These are phyloP conservation scores for Microstegium vimineum DNA, from an alignment of 176 grass and related monocot species.

Conservation along the genomic window DNA sequence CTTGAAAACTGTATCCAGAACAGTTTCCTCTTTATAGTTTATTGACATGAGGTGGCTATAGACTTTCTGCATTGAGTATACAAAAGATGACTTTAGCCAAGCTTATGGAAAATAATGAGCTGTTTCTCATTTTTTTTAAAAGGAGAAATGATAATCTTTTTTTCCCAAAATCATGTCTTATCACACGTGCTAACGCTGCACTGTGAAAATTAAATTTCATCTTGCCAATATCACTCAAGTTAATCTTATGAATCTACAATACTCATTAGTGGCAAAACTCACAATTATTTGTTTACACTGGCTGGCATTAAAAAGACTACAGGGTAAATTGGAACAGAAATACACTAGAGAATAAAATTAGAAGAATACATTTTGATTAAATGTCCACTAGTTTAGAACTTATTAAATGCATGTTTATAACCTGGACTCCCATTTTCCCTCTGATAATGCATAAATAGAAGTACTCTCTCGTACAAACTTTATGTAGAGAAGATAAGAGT, in stretches of 20 bases:
- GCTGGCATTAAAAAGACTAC: not conserved
- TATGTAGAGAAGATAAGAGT: not conserved
- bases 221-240: not conserved
- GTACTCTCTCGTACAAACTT: not conserved
- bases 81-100: not conserved
- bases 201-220: not conserved
- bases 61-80: not conserved
- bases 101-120: not conserved
- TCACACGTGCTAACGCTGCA: not conserved
- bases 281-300: not conserved
- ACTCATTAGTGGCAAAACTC: not conserved
- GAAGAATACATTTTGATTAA: not conserved
- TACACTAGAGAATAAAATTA: not conserved
- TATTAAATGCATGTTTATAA: not conserved
- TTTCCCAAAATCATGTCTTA: not conserved
- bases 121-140: not conserved
- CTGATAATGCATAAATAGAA: not conserved
- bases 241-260: not conserved
- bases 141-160: not conserved
- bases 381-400: not conserved
- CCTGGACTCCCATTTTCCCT: not conserved
- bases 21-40: not conserved
- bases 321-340: not conserved
- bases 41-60: not conserved
- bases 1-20: not conserved